Conservation (phyloP, 306 rosid genomes). For the Cercis canadensis region DNA sequence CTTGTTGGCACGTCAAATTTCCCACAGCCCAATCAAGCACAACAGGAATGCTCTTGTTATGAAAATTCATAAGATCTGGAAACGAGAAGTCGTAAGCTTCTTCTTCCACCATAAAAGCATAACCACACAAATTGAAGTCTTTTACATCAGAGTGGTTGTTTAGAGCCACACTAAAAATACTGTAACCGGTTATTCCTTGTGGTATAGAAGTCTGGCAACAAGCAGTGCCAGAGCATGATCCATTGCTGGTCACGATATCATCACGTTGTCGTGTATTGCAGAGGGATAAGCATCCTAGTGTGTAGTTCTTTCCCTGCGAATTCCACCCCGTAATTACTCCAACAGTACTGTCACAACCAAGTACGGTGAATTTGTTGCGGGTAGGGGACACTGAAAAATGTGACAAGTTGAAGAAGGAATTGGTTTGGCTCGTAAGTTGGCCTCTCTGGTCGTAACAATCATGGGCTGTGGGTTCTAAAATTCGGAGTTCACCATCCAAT, state of each 20-base stretch:
- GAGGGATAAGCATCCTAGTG: not conserved
- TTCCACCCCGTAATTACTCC: not conserved
- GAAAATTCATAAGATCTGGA: not conserved
- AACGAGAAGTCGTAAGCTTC: constrained; percentile 2
- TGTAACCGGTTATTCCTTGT: not conserved
- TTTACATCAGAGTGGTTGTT: not conserved
- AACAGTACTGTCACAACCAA: not conserved
- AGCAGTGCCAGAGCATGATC: not conserved
- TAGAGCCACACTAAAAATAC: rapidly evolving
- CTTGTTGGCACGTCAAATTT: not conserved
- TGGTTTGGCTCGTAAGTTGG: not conserved
- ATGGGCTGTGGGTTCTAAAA: not conserved
- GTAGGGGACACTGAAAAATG: not conserved
- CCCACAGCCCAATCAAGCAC: constrained; percentile 1
- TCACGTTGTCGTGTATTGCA: not conserved
- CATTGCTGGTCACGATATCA: not conserved
- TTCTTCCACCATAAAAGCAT: constrained; percentile 5
- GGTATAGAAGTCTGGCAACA: not conserved
- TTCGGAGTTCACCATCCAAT: not conserved
- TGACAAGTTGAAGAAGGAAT: not conserved
- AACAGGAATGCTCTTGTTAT: not conserved
- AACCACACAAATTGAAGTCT: not conserved
- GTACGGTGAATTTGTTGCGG: no score
- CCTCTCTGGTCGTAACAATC: not conserved
- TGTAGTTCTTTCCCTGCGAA: not conserved